A percentile compares a stretch with the other conserved stretches of the same genome.
phyloP scores from a whole-genome alignment of 1,284 basidiomycete genomes.

The Paramarasmius palmivorus region DNA sequence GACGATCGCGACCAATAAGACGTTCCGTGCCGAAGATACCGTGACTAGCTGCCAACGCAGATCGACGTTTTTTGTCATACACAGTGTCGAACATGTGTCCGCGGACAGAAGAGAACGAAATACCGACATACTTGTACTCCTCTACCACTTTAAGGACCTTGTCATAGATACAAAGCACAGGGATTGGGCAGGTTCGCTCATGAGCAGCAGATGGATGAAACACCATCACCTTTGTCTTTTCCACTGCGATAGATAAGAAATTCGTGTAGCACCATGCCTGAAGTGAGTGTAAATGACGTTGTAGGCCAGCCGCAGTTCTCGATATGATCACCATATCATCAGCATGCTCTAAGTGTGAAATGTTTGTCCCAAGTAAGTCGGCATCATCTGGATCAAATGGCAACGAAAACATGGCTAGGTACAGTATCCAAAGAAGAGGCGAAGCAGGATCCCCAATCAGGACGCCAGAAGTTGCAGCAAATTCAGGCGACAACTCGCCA shows the following conservation, averaged over 20 bases:
- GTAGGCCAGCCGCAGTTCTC: conserved; percentile 20
- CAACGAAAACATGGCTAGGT: no score
- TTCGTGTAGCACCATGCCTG: conserved; percentile 21
- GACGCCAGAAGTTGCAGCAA: no score
- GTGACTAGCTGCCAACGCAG: conserved; percentile 18
- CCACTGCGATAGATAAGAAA: conserved; percentile 25
- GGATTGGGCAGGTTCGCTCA: neutral
- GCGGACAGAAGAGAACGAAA: conserved; percentile 15
- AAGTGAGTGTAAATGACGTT: conserved; percentile 24
- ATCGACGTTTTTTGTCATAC: conserved; percentile 20
- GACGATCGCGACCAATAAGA: conserved; percentile 18
- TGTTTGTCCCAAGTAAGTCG: no score
- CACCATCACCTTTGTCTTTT: conserved; percentile 23
- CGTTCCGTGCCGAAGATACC: conserved; percentile 17
- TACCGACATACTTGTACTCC: conserved; percentile 12
- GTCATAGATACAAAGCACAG: no score
- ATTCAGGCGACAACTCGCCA: no score
- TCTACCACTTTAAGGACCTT: neutral
- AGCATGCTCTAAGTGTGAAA: conserved; percentile 27
- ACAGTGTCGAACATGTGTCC: conserved; percentile 19
- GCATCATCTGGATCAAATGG: no score
- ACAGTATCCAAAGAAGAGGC: no score
- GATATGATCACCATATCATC: conserved; percentile 33
- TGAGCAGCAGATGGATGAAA: conserved; percentile 13
- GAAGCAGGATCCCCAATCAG: no score